A percentile compares a stretch with the other conserved stretches of the same genome.
Conservation (phyloP, 148 eudicot genomes). For the Amaranthus palmeri region DNA sequence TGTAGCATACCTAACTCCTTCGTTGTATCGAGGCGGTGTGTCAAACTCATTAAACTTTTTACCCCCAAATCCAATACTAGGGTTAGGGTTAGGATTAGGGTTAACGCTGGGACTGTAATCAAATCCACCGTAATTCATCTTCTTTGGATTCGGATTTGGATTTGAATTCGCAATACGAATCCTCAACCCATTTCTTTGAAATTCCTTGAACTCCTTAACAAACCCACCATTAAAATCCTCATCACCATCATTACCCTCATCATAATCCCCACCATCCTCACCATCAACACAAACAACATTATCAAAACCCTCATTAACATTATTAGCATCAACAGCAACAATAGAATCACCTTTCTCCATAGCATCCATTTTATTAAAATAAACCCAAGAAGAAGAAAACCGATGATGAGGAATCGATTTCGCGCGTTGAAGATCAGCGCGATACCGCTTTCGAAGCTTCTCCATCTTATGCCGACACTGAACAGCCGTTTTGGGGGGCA, state of each 20-base stretch:
- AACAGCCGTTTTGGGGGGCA: constrained; percentile 67
- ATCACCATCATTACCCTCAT: constrained; percentile 14
- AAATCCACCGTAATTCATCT: constrained; percentile 20
- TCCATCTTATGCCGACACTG: constrained; percentile 98
- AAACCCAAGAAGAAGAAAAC: constrained; percentile 61
- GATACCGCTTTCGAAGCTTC: constrained; percentile 80
- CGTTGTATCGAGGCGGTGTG: constrained; percentile 13
- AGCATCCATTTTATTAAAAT: constrained; percentile 56
- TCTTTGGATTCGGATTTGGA: background rate
- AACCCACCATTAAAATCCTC: constrained; percentile 4
- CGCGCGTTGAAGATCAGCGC: constrained; percentile 65
- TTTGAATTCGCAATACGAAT: constrained; percentile 26
- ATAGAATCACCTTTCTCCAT: constrained; percentile 54
- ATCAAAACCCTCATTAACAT: constrained; percentile 14
- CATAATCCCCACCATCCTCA: constrained; percentile 19
- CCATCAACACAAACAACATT: constrained; percentile 21
- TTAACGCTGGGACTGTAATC: constrained; percentile 20
- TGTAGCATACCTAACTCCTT: constrained; percentile 10
- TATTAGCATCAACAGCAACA: constrained; percentile 7
- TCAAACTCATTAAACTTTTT: constrained; percentile 1
- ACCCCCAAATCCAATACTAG: constrained; percentile 15
- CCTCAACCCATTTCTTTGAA: constrained; percentile 25
- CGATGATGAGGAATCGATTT: constrained; percentile 34
- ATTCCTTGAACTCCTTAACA: background rate
- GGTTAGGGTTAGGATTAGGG: constrained; percentile 25